Evolutionary conservation across 192 early-diverging fungal genomes (phyloP), one percentile per base, ranked within the genome.

Genomic region (Linnemannia hyalina): DNA sequence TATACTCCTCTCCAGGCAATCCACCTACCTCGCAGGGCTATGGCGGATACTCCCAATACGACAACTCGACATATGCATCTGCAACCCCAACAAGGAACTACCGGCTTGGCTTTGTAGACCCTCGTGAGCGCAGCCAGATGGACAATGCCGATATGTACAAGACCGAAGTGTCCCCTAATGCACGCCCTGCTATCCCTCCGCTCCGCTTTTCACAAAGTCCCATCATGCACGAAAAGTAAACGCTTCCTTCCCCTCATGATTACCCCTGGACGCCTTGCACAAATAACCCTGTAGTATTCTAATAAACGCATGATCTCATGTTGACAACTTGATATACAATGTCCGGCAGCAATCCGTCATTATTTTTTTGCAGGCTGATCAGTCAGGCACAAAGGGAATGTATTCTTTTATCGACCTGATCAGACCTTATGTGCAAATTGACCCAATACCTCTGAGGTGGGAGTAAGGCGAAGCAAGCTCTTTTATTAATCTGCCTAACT

Each of bases 201-300:
- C 65, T 81, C 6, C 78, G 81, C 8, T 80, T 86, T 70, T 69
- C 78, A 8, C 74, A 86, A 36, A 86, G 83, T 36, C 83, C 83
- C 9, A 86, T 86, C 54, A 49, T 86, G 18, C 68, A 86, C 73
- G 83, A 86, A 49, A 86, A 86, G 52, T 77, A 76, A 29, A n/a
- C 7, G 0, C 18, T 55, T 47, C 23, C 1, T 40, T 23, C 36
- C 52, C 54, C 44, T 49, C 71, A 47, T 44, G 32, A 41, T 44
- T 26, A 1, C 44, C 73, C n/a, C 49, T 74, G 72, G n/a, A 72
- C 41, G 22, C 55, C 52, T 4, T 57, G 55, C 22, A 26, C n/a
- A 26, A 26, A 26, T 26, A 57, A 23, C n/a, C 20, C 55, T 6
- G n/a, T 57, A 57, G 55, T 52, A 52, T 4, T 18, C 9, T 57